Percentiles rank a stretch among this genome's conserved stretches.
phyloP scores from a whole-genome alignment of 805 yeast species.

The Trichomonascus vanleenenianus region DNA sequence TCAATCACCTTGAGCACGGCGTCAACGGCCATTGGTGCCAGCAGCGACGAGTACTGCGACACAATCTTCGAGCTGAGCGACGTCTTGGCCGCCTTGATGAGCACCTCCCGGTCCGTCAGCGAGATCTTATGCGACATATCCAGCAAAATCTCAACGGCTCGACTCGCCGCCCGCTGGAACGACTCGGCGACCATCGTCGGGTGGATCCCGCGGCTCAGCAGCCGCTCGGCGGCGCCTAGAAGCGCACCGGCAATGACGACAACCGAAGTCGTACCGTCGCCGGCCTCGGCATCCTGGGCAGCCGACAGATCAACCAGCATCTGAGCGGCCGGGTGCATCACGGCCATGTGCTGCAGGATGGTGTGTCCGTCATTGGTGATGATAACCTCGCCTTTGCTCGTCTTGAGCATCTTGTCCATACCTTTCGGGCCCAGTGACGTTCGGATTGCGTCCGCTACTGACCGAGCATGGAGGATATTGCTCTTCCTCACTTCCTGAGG shows the following conservation, averaged over 20 bases:
- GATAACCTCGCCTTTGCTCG: slow-evolving; percentile 84
- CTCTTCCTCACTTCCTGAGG: slow-evolving; percentile 90
- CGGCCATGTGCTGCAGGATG: slow-evolving; percentile 94
- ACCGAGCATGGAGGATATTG: slow-evolving; percentile 85
- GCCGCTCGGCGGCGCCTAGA: slow-evolving; percentile 88
- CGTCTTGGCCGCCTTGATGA: slow-evolving; percentile 88
- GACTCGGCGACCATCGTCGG: slow-evolving; percentile 93
- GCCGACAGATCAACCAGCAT: slow-evolving; percentile 97
- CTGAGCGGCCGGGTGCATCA: slow-evolving; percentile 96
- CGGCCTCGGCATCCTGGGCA: slow-evolving; percentile 99
- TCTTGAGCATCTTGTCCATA: slow-evolving; percentile 96
- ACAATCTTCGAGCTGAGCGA: slow-evolving; percentile 93
- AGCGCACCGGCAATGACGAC: slow-evolving; percentile 93
- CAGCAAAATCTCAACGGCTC: slow-evolving; percentile 72
- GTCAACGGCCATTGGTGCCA: slow-evolving; percentile 93
- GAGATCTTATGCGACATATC: slow-evolving; percentile 80
- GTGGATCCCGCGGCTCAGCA: slow-evolving; percentile 81
- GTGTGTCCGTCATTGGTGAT: slow-evolving; percentile 99
- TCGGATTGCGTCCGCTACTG: slow-evolving; percentile 91
- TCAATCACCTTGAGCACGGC: slow-evolving; percentile 75
- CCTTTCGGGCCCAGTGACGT: slow-evolving; percentile 98
- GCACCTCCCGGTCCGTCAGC: slow-evolving; percentile 71
- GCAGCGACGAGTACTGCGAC: slow-evolving; percentile 75
- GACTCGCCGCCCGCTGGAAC: slow-evolving; percentile 78
- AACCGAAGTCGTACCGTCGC: slow-evolving; percentile 98